phyloP scores from a whole-genome alignment of 1,284 basidiomycete genomes.

The Tausonia pullulans region DNA sequence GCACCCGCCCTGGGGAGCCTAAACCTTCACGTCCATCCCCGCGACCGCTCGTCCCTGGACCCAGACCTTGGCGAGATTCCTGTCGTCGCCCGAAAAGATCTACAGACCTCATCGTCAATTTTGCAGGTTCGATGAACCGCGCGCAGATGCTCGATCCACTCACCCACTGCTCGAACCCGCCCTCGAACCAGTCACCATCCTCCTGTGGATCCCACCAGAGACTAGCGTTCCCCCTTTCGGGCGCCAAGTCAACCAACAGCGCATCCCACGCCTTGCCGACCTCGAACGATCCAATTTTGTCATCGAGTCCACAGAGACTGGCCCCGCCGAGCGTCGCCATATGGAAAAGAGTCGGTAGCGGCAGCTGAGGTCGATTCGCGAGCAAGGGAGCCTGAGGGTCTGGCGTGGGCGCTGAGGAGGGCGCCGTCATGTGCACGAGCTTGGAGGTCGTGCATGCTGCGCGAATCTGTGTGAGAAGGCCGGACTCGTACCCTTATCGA shows the following conservation, averaged over 20 bases:
- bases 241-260: slow-evolving; percentile 50
- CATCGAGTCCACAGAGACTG: slow-evolving; percentile 59
- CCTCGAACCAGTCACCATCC: slow-evolving; percentile 23
- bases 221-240: slow-evolving; percentile 46
- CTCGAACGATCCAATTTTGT: slow-evolving; percentile 64
- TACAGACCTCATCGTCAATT: slow-evolving; percentile 41
- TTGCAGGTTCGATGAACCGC: background rate
- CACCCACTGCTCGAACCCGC: slow-evolving; percentile 39
- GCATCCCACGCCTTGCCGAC: slow-evolving; percentile 86
- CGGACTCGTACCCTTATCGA: slow-evolving; percentile 54
- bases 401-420: slow-evolving; percentile 18
- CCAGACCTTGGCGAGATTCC: slow-evolving; percentile 74
- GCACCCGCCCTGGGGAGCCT: too few species aligned
- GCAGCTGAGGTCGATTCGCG: slow-evolving; percentile 34
- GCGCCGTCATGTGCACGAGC: slow-evolving; percentile 36
- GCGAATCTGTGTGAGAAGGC: slow-evolving; percentile 71
- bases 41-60: slow-evolving; percentile 72
- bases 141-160: slow-evolving; percentile 17
- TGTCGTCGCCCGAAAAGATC: slow-evolving; percentile 74
- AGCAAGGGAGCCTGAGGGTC: slow-evolving; percentile 35
- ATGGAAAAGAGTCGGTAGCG: slow-evolving; percentile 67
- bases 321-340: slow-evolving; percentile 90
- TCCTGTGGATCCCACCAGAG: slow-evolving; percentile 33
- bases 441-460: slow-evolving; percentile 76
- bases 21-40: slow-evolving; percentile 35